Percentiles rank a stretch among this genome's conserved stretches.
Evolutionary conservation across 805 yeast genomes (phyloP).

Genomic region (Torulaspora delbrueckii): DNA sequence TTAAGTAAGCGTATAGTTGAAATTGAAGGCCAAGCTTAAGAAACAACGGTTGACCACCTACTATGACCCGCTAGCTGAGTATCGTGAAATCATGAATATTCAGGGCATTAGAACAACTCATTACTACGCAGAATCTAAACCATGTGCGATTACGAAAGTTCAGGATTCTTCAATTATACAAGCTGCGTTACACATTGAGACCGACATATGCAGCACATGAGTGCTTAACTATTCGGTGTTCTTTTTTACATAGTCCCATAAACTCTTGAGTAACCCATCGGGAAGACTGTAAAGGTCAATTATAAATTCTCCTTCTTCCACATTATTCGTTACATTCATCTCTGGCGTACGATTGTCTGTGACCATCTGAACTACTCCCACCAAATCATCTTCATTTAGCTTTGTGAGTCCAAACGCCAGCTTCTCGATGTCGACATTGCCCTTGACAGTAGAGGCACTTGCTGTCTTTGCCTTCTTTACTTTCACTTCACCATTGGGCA

Average conservation of each 20-base stretch:
- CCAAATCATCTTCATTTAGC: conserved; percentile 83
- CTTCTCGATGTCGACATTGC: conserved; percentile 79
- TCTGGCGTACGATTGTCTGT: conserved; percentile 93
- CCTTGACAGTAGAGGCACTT: conserved; percentile 49
- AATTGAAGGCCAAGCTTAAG: background rate
- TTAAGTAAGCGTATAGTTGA: background rate
- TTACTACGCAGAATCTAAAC: background rate
- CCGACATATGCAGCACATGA: background rate
- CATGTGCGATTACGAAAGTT: background rate
- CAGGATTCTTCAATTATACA: background rate
- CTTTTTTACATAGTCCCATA: conserved; percentile 91
- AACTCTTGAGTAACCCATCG: conserved; percentile 80
- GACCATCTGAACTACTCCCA: conserved; percentile 95
- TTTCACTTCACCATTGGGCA: conserved; percentile 36
- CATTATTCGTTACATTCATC: conserved; percentile 92
- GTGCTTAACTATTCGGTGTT: conserved; percentile 39
- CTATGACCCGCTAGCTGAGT: too few relatives aligned
- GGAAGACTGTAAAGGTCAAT: conserved; percentile 94
- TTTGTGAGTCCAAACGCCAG: conserved; percentile 86
- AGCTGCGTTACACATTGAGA: background rate
- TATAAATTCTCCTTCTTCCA: conserved; percentile 94
- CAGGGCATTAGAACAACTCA: too few relatives aligned
- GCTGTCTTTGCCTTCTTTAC: conserved; percentile 47
- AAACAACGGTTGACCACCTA: background rate
- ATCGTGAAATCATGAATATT: too few relatives aligned